phyloP scores from a whole-genome alignment of 164 flowering plant genomes.

The Vitis cinerea region DNA sequence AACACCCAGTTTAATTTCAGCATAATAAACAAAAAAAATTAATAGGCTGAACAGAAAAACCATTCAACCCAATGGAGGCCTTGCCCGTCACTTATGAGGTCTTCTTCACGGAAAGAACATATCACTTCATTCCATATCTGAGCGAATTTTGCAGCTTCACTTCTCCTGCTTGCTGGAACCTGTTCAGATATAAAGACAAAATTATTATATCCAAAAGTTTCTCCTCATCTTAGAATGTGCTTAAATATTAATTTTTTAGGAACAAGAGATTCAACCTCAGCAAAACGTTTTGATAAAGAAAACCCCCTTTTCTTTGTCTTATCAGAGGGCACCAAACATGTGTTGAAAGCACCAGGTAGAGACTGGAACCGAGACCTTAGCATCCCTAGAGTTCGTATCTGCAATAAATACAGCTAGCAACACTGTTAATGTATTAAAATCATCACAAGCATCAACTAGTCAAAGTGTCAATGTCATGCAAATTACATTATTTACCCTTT shows the following conservation, averaged over 20 bases:
- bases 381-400: conserved; percentile 96
- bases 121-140: conserved; percentile 98
- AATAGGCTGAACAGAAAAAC: conserved; percentile 3
- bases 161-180: conserved; percentile 80
- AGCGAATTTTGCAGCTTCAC: conserved; percentile 96
- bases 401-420: conserved; percentile 12
- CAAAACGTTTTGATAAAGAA: conserved; percentile 70
- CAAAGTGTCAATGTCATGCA: background rate
- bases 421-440: background rate
- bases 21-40: background rate
- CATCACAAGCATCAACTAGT: background rate
- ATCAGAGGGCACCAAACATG: conserved; percentile 82
- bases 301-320: conserved; percentile 58
- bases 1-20: conserved; percentile 21
- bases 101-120: conserved; percentile 92
- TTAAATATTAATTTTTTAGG: background rate
- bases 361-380: conserved; percentile 93
- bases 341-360: conserved; percentile 92
- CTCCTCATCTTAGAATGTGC: no score
- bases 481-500: no score
- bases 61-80: conserved; percentile 23
- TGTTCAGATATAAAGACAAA: conserved; percentile 17
- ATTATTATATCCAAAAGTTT: background rate
- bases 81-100: conserved; percentile 92
- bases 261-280: conserved; percentile 52